phyloP scores from a whole-genome alignment of 805 yeast genomes.

The Yamadazyma sp. region DNA sequence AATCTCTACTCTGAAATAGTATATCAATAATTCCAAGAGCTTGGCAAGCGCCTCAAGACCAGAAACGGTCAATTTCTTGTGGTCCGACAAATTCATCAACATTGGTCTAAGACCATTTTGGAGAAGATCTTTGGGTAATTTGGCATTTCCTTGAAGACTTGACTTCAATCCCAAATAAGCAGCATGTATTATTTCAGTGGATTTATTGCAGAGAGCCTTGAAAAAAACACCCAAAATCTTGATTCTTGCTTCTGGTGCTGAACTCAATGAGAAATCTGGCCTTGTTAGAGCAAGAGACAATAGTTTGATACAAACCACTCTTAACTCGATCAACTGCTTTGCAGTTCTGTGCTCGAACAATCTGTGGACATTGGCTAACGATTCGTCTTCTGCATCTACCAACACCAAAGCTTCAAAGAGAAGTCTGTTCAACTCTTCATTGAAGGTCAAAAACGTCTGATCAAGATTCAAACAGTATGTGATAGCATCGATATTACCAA shows the following conservation, averaged over 20 bases:
- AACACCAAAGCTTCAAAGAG: conserved; percentile 87
- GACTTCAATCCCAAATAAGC: conserved; percentile 86
- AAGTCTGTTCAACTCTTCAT: conserved; percentile 83
- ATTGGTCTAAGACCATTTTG: conserved; percentile 95
- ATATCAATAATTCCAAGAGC: conserved; percentile 78
- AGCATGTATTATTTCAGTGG: conserved; percentile 86
- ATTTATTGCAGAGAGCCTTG: conserved; percentile 83
- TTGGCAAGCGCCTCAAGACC: conserved; percentile 91
- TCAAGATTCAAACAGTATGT: conserved; percentile 83
- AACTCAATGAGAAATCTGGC: conserved; percentile 76
- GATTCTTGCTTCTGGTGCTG: conserved; percentile 75
- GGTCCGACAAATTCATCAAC: conserved; percentile 92
- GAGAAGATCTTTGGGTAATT: conserved; percentile 89
- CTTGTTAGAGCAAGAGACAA: conserved; percentile 81
- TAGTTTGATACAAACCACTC: conserved; percentile 86
- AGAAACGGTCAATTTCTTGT: conserved; percentile 81
- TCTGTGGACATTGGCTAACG: conserved; percentile 83
- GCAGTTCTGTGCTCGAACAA: conserved; percentile 84
- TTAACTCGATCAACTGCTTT: conserved; percentile 79
- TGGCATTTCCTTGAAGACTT: conserved; percentile 80
- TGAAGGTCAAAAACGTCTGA: conserved; percentile 77
- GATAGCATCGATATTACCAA: conserved; percentile 97
- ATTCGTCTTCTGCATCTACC: conserved; percentile 97
- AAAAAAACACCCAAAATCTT: conserved; percentile 91
- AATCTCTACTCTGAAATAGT: conserved; percentile 94